Evolutionary conservation across 192 early-diverging fungal genomes (phyloP).

Genomic region (Backusella luteola): DNA sequence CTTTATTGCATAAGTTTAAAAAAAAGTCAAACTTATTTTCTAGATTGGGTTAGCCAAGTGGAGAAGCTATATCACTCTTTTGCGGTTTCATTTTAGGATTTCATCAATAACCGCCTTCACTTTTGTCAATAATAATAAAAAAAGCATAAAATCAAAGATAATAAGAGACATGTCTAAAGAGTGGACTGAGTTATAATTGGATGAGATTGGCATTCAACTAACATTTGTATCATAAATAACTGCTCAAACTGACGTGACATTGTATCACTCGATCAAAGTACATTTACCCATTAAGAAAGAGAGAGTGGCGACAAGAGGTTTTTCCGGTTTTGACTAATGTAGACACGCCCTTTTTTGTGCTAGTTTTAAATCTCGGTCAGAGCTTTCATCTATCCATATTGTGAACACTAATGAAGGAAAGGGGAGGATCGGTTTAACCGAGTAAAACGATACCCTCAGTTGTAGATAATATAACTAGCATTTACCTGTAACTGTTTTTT

Average conservation of each 20-base stretch:
- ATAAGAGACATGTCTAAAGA: too few species aligned
- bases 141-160: too few species aligned
- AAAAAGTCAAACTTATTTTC: neutral
- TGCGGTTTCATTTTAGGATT: neutral
- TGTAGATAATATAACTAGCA: neutral
- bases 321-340: neutral
- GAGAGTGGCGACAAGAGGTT: neutral
- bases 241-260: too few species aligned
- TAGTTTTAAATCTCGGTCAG: neutral
- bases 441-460: neutral
- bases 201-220: too few species aligned
- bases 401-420: neutral
- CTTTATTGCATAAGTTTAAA: neutral
- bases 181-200: too few species aligned
- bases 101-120: neutral
- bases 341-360: too few species aligned
- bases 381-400: neutral
- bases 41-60: neutral
- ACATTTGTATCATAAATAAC: too few species aligned
- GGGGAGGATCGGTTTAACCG: neutral
- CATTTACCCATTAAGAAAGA: neutral
- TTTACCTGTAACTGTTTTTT: neutral
- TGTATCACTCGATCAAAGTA: too few species aligned
- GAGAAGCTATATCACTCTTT: neutral
- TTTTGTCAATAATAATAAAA: too few species aligned